Percentiles rank a stretch among this genome's conserved stretches.
These are phyloP conservation scores for Bryoerythrophyllum caledonicum DNA, from an alignment of 225 moss, liverwort and hornwort species.

Conservation along the genomic window DNA sequence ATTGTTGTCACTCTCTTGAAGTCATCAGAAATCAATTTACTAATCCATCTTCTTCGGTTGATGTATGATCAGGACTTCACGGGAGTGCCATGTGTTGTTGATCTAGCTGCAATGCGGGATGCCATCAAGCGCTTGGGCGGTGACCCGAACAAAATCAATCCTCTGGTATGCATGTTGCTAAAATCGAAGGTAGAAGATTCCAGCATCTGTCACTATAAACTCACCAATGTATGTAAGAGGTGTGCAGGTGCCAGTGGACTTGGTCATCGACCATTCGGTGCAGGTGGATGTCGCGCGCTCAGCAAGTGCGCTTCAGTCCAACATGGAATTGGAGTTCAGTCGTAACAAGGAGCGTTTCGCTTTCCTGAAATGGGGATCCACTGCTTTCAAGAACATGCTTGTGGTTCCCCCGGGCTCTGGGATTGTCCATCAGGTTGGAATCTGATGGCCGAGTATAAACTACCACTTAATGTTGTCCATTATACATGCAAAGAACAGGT, in stretches of 20 bases:
- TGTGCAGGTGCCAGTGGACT: slow-evolving; percentile 90
- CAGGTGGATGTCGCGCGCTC: slow-evolving; percentile 85
- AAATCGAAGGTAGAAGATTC: not conserved
- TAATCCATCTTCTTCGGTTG: slow-evolving; percentile 1
- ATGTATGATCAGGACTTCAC: slow-evolving; percentile 76
- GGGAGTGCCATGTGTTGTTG: slow-evolving; percentile 89
- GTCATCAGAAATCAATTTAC: not conserved
- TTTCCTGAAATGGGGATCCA: slow-evolving; percentile 93
- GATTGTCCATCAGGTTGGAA: slow-evolving; percentile 88
- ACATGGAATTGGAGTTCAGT: slow-evolving; percentile 90
- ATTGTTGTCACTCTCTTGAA: slow-evolving; percentile 3
- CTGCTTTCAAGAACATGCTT: slow-evolving; percentile 91
- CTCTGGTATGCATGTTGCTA: slow-evolving; percentile 52
- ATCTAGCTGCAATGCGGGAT: slow-evolving; percentile 95
- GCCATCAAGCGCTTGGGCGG: slow-evolving; percentile 87
- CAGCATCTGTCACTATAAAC: slow-evolving; percentile 21
- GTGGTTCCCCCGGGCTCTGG: slow-evolving; percentile 98
- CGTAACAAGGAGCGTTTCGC: slow-evolving; percentile 97
- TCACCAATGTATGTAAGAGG: slow-evolving; percentile 1
- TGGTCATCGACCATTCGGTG: slow-evolving; percentile 97
- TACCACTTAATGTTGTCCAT: not conserved
- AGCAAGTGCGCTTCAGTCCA: slow-evolving; percentile 61
- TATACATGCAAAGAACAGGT: not conserved
- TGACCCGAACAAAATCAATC: slow-evolving; percentile 90
- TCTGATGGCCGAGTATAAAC: slow-evolving; percentile 11